phyloP scores from a whole-genome alignment of 2,329 filamentous ascomycete species.

The Calonectria fujianensis region DNA sequence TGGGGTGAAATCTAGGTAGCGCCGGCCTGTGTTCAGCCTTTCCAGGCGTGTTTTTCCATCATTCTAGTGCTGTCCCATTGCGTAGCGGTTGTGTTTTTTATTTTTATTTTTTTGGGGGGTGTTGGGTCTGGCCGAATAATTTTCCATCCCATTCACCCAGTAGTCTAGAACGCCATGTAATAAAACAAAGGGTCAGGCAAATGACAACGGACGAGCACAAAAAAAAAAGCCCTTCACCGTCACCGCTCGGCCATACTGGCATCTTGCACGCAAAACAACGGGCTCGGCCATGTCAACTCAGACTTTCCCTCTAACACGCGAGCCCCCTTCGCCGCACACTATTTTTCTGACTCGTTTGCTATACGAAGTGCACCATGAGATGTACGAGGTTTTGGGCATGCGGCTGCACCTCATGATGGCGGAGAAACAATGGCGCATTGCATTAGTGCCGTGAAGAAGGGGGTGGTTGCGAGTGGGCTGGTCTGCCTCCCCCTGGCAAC shows the following conservation, averaged over 20 bases:
- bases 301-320: background rate
- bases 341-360: constrained; percentile 33
- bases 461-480: constrained; percentile 24
- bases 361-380: constrained; percentile 35
- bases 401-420: constrained; percentile 39
- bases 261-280: constrained; percentile 10
- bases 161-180: constrained; percentile 15
- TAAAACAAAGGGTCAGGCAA: background rate
- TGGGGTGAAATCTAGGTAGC: background rate
- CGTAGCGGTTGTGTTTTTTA: constrained; percentile 31
- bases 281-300: background rate
- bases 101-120: constrained; percentile 6
- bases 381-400: constrained; percentile 35
- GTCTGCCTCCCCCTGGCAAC: constrained; percentile 15
- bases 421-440: constrained; percentile 44
- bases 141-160: constrained; percentile 3
- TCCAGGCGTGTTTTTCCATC: constrained; percentile 3
- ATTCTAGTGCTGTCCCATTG: background rate
- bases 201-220: background rate
- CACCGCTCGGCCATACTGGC: background rate
- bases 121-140: background rate
- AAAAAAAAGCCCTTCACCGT: background rate
- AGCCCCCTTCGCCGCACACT: background rate
- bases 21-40: constrained; percentile 13
- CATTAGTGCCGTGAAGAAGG: constrained; percentile 40